phyloP scores from a whole-genome alignment of 2,329 filamentous ascomycete species.

The Ceratocystis colombiana region DNA sequence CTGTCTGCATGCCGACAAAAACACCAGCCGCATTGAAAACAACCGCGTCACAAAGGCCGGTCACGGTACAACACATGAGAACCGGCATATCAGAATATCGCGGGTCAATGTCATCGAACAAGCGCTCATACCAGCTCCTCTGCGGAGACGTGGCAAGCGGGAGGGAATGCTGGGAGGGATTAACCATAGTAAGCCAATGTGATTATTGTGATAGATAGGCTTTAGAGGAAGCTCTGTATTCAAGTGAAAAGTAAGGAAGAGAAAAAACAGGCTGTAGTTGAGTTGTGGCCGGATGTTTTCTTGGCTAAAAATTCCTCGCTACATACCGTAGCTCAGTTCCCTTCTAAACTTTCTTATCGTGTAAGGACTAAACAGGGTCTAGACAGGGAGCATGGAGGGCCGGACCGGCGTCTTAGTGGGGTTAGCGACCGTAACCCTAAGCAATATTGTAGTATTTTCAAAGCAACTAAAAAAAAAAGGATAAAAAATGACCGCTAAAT shows the following conservation, averaged over 20 bases:
- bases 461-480: no score
- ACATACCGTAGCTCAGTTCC: no score
- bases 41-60: slow-evolving; percentile 36
- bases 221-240: not conserved
- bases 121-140: slow-evolving; percentile 14
- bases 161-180: not conserved
- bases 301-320: no score
- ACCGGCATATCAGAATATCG: slow-evolving; percentile 33
- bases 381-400: not conserved
- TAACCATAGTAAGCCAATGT: not conserved
- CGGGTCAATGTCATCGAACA: slow-evolving; percentile 19
- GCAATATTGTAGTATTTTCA: not conserved
- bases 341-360: not conserved
- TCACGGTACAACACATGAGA: slow-evolving; percentile 35
- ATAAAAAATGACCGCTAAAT: no score
- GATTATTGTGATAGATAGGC: not conserved
- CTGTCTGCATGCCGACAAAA: slow-evolving; percentile 37
- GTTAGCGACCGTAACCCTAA: not conserved
- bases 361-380: not conserved
- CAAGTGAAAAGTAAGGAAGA: not conserved
- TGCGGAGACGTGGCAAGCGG: slow-evolving; percentile 1
- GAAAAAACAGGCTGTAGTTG: not conserved
- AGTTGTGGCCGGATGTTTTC: no score
- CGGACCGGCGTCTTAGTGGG: slow-evolving; percentile 12
- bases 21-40: slow-evolving; percentile 35